phyloP scores from a whole-genome alignment of 2,329 filamentous ascomycete species.

The Helicocarpus griseus region DNA sequence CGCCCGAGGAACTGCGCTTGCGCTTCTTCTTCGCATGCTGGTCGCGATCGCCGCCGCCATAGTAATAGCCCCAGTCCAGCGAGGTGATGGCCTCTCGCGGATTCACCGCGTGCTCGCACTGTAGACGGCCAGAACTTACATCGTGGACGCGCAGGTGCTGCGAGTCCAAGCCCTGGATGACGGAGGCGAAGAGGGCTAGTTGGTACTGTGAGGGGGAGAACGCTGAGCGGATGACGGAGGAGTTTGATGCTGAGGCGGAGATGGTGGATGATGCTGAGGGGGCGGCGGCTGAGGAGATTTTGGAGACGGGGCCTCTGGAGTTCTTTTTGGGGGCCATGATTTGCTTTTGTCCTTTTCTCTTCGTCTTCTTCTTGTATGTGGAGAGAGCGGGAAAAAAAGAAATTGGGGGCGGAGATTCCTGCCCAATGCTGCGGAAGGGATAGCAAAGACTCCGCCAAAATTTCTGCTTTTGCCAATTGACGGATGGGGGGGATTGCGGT shows the following conservation, averaged over 20 bases:
- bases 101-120: constrained; percentile 40
- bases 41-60: constrained; percentile 23
- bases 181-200: constrained; percentile 44
- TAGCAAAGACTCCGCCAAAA: too few species aligned
- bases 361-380: too few species aligned
- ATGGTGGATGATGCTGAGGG: constrained; percentile 24
- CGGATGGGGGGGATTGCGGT: too few species aligned
- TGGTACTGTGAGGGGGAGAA: constrained; percentile 43
- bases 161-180: constrained; percentile 43
- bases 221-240: constrained; percentile 39
- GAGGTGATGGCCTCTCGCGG: constrained; percentile 40
- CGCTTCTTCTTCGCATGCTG: constrained; percentile 41
- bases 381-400: not conserved
- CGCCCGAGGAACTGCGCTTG: constrained; percentile 33
- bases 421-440: too few species aligned
- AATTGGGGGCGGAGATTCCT: not conserved
- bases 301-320: constrained; percentile 32
- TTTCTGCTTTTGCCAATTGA: not conserved
- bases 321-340: constrained; percentile 38
- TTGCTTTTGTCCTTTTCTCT: constrained; percentile 13
- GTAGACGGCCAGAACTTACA: constrained; percentile 39
- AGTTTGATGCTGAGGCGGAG: constrained; percentile 29
- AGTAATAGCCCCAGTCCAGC: constrained; percentile 42
- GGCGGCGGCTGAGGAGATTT: constrained; percentile 35
- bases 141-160: constrained; percentile 45